phyloP scores from a whole-genome alignment of 495 filamentous ascomycete species.

The Sporormia fimetaria region DNA sequence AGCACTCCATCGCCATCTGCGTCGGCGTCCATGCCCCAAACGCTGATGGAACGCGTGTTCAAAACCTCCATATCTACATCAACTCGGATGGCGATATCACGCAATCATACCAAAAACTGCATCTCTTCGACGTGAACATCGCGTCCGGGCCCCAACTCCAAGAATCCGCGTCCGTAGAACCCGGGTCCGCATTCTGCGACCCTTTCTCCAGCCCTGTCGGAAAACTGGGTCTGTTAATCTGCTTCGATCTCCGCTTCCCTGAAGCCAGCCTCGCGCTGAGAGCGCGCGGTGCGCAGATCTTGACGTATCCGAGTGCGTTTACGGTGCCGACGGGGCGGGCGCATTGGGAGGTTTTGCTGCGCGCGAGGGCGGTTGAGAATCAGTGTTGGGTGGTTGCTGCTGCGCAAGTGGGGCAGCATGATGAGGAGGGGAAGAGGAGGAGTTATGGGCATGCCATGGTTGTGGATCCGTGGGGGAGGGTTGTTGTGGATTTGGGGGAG shows the following conservation, averaged over 20 bases:
- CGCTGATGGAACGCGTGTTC: conserved; percentile 43
- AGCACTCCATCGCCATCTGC: conserved; percentile 57
- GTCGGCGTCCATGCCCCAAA: conserved; percentile 80
- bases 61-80: conserved; percentile 62
- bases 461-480: conserved; percentile 75
- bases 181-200: conserved; percentile 44
- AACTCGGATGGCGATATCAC: conserved; percentile 49
- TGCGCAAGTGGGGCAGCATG: conserved; percentile 72
- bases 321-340: conserved; percentile 75
- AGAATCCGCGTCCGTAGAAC: conserved; percentile 55
- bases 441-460: conserved; percentile 89
- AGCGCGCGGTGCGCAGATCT: conserved; percentile 56
- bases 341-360: conserved; percentile 72
- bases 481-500: conserved; percentile 53
- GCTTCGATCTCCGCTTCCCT: conserved; percentile 84
- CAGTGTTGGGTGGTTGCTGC: conserved; percentile 81
- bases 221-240: conserved; percentile 66
- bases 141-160: conserved; percentile 49
- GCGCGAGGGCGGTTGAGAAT: conserved; percentile 79
- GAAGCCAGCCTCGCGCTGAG: conserved; percentile 59
- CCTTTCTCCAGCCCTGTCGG: conserved; percentile 68
- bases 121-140: conserved; percentile 65
- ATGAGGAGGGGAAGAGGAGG: conserved; percentile 49
- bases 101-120: conserved; percentile 64
- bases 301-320: conserved; percentile 86